phyloP scores from a whole-genome alignment of 371 early-diverging fungal genomes.

The Homolaphlyctis polyrhiza region DNA sequence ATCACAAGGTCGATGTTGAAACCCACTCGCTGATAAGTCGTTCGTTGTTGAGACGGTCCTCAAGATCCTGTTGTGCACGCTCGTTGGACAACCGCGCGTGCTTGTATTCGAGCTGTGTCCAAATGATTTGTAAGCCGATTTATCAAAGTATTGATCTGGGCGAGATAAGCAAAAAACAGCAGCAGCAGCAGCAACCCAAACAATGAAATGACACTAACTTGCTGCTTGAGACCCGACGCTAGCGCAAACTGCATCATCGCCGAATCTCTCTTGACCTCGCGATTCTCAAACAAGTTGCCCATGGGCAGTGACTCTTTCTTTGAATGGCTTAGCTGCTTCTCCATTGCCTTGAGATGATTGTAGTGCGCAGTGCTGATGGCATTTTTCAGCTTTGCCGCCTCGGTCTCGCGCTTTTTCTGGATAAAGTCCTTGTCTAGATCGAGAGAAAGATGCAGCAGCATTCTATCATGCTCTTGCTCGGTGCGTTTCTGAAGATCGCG shows the following conservation, averaged over 20 bases:
- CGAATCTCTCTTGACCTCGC: constrained; percentile 20
- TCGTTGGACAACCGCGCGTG: not conserved
- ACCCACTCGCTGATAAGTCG: constrained; percentile 8
- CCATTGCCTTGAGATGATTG: constrained; percentile 21
- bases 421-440: constrained; percentile 29
- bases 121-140: constrained; percentile 4
- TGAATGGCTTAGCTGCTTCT: constrained; percentile 8
- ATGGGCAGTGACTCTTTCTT: constrained; percentile 18
- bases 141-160: too few relatives aligned
- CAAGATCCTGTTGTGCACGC: not conserved
- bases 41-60: constrained; percentile 9
- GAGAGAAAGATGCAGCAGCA: constrained; percentile 29
- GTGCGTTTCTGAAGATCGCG: constrained; percentile 9
- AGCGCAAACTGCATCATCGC: constrained; percentile 12
- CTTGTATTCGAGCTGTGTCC: not conserved
- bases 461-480: constrained; percentile 34
- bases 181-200: not conserved
- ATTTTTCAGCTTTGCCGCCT: constrained; percentile 12
- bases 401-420: constrained; percentile 14
- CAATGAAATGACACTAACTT: constrained; percentile 17
- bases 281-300: constrained; percentile 33
- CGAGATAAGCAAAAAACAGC: too few relatives aligned
- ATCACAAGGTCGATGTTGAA: not conserved
- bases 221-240: constrained; percentile 23
- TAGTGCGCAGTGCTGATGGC: constrained; percentile 26